Percentiles rank a stretch among this genome's conserved stretches.
Conservation (phyloP, 257 asterid genomes). For the Fraxinus excelsior region DNA sequence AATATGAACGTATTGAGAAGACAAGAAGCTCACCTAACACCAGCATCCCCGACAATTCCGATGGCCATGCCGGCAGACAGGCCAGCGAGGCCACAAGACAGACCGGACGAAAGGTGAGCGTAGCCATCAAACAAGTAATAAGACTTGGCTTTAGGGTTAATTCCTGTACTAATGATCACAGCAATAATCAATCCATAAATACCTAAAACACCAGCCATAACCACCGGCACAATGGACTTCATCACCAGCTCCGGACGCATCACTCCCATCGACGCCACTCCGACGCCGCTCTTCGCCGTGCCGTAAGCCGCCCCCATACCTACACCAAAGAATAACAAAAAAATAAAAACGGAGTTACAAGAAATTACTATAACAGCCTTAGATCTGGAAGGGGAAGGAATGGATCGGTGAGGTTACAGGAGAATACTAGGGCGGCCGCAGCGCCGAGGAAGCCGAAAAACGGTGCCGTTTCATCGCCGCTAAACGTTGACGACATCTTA, state of each 20-base stretch:
- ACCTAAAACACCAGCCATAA: slow-evolving; percentile 76
- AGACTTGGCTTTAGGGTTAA: slow-evolving; percentile 70
- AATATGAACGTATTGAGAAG: background rate
- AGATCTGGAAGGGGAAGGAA: slow-evolving; percentile 28
- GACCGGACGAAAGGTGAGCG: slow-evolving; percentile 72
- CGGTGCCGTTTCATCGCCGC: slow-evolving; percentile 81
- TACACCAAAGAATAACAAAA: slow-evolving; percentile 10
- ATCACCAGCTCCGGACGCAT: slow-evolving; percentile 76
- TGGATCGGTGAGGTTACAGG: slow-evolving; percentile 40
- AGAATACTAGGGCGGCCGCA: slow-evolving; percentile 69
- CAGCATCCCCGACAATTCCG: slow-evolving; percentile 69
- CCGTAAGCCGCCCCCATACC: slow-evolving; percentile 83
- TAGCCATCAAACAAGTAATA: slow-evolving; percentile 66
- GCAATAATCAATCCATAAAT: slow-evolving; percentile 70
- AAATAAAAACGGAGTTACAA: background rate
- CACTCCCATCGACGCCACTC: slow-evolving; percentile 77
- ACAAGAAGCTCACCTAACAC: slow-evolving; percentile 47
- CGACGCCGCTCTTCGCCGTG: slow-evolving; percentile 73
- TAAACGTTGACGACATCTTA: slow-evolving; percentile 55
- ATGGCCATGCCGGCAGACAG: slow-evolving; percentile 76
- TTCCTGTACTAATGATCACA: slow-evolving; percentile 64
- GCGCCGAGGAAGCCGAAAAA: slow-evolving; percentile 78
- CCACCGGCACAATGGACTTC: slow-evolving; percentile 76
- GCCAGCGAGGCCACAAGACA: slow-evolving; percentile 68
- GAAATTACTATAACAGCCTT: background rate